Percentiles rank a stretch among this genome's conserved stretches.
Conservation (phyloP, 768 basidiomycete genomes). For the Suillus subaureus region DNA sequence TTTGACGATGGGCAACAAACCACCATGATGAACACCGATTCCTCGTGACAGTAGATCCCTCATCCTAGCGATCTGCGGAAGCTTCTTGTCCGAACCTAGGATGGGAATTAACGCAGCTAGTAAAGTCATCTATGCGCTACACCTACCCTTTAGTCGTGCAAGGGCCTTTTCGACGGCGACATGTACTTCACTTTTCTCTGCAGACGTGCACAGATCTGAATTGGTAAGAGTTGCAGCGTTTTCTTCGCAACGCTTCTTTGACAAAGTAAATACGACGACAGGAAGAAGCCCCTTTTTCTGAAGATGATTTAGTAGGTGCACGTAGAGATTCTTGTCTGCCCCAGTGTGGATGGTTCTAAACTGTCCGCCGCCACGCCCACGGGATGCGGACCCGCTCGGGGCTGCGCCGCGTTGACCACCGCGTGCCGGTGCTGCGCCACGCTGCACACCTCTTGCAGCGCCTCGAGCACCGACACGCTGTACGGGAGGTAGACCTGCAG, state of each 20-base stretch:
- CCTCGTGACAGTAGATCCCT: slow-evolving; percentile 87
- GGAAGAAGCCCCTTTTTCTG: slow-evolving; percentile 87
- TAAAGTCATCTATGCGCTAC: slow-evolving; percentile 7
- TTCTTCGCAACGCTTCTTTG: slow-evolving; percentile 96
- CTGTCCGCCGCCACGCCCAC: slow-evolving; percentile 48
- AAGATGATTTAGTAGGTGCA: slow-evolving; percentile 85
- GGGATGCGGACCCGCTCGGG: slow-evolving; percentile 35
- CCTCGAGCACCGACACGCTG: slow-evolving; percentile 84
- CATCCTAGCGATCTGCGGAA: slow-evolving; percentile 93
- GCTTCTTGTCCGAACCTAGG: slow-evolving; percentile 83
- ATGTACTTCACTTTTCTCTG: slow-evolving; percentile 97
- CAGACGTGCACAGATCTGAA: slow-evolving; percentile 82
- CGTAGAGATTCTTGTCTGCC: slow-evolving; percentile 89
- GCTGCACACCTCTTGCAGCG: slow-evolving; percentile 50
- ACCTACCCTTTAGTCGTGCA: slow-evolving; percentile 83
- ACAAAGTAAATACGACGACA: slow-evolving; percentile 95
- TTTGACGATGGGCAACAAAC: slow-evolving; percentile 94
- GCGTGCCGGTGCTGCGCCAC: slow-evolving; percentile 51
- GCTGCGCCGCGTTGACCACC: slow-evolving; percentile 57
- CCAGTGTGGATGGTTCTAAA: slow-evolving; percentile 64
- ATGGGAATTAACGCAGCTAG: slow-evolving; percentile 10
- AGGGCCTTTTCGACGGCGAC: slow-evolving; percentile 91
- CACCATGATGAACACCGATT: slow-evolving; percentile 97
- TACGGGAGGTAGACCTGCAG: slow-evolving; percentile 86
- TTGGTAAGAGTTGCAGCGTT: slow-evolving; percentile 90